phyloP scores from a whole-genome alignment of 306 rosid species.

The Inga oerstediana region DNA sequence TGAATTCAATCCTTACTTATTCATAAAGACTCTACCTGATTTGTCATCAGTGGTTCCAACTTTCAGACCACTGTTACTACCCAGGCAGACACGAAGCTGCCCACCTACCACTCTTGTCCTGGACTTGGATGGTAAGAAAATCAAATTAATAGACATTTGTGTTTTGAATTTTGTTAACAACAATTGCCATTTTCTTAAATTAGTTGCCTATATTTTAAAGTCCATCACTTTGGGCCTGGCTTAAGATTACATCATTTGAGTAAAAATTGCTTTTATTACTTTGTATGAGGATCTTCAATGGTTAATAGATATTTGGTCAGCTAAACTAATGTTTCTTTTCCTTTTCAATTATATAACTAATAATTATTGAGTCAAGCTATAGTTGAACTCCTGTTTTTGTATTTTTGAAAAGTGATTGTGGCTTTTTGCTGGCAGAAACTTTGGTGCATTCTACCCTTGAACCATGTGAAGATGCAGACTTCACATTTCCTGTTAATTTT shows the following conservation, averaged over 20 bases:
- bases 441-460: constrained; percentile 95
- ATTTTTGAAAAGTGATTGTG: constrained; percentile 28
- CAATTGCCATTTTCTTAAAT: neutral
- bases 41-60: constrained; percentile 90
- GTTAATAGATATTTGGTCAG: neutral
- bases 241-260: neutral
- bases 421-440: constrained; percentile 72
- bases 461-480: constrained; percentile 90
- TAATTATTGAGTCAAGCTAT: constrained; percentile 10
- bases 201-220: too few species aligned
- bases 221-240: neutral
- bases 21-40: constrained; percentile 92
- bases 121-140: constrained; percentile 92
- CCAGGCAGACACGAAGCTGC: constrained; percentile 98
- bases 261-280: constrained; percentile 3
- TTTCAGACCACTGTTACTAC: constrained; percentile 82
- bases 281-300: neutral
- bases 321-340: neutral
- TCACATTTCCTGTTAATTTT: constrained; percentile 91
- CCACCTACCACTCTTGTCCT: constrained; percentile 92
- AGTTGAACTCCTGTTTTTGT: constrained; percentile 25
- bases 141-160: neutral
- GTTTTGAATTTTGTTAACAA: neutral
- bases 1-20: constrained; percentile 91
- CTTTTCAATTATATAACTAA: neutral